Evolutionary conservation across 495 filamentous ascomycete species (phyloP), one percentile per base, ranked within the genome.

Genomic region (Tetracladium marchalianum): DNA sequence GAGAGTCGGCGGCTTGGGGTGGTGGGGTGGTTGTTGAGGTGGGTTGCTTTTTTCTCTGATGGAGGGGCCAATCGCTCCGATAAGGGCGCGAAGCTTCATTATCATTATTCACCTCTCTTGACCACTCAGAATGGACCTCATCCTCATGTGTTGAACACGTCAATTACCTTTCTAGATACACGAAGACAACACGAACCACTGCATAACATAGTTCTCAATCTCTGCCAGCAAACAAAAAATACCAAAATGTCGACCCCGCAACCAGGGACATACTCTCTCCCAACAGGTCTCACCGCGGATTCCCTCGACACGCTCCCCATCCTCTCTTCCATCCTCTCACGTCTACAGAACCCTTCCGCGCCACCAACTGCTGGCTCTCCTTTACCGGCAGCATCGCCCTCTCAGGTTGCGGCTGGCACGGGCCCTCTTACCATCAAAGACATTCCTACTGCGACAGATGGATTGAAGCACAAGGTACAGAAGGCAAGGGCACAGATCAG

Each of bases 271-370:
- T 31, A 68, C 49, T 66, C 62, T 22, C 68, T 62, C 56, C 55
- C 57, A 53, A 47, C 59, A 63, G 50, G 67, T 47, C 69, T 76
- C 55, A 68, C 78, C 59, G 61, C 76, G 45, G 70, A 77, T 67
- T 79, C 79, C 15, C 82, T 95, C 63, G 90, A 95, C 71, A 79
- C 87, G 50, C 72, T 96, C 40, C 88, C 92, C 42, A 76, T 87
- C 40, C 74, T 96, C 39, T 78, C 85, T 60, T 72, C 78, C 10
- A 76, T 95, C 53, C 75, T 96, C 38, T 69, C 79, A 46, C 84
- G 82, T 35, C 76, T 95, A n/a, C 53, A 56, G 44, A 39, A 41
- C 15, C 53, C 55, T 9, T 44, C 41, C 15, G 36, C 43, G 17
- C 19, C 49, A 6, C 44, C 54, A 22, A 39, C 62, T 10, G 19